Conservation (phyloP, 768 basidiomycete species). For the Gelatoporia subvermispora region DNA sequence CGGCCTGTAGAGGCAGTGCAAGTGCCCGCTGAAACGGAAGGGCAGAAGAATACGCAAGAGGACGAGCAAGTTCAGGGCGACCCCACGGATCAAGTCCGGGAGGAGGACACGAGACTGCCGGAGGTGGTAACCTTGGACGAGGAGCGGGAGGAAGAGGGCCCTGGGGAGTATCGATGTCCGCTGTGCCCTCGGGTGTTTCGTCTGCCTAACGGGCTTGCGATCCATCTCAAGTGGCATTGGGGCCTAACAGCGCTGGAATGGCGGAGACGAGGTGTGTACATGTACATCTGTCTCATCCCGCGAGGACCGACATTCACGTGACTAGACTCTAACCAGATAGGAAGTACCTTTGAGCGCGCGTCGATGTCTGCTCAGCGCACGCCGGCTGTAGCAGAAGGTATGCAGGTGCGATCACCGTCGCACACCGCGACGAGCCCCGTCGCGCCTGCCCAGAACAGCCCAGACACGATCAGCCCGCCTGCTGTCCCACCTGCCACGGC, state of each 20-base stretch:
- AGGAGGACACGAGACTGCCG: neutral
- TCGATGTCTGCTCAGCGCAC: conserved; percentile 6
- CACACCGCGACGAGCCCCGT: too few relatives aligned
- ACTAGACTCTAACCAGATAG: conserved; percentile 9
- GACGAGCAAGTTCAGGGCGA: too few relatives aligned
- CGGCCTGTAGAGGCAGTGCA: too few relatives aligned
- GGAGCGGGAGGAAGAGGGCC: neutral
- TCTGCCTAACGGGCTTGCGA: conserved; percentile 11
- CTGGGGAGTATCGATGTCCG: conserved; percentile 6
- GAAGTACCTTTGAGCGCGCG: conserved; percentile 7
- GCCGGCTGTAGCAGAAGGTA: neutral
- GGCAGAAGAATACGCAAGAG: too few relatives aligned
- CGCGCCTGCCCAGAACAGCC: too few relatives aligned
- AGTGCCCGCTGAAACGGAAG: too few relatives aligned
- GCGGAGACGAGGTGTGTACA: conserved; percentile 9
- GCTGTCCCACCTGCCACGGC: neutral
- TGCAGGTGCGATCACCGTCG: neutral
- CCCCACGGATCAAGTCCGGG: neutral
- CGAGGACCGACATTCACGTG: neutral
- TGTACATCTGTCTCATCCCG: neutral
- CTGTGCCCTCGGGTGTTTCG: conserved; percentile 13
- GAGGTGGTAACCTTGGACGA: too few relatives aligned
- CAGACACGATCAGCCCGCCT: neutral
- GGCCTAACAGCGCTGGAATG: conserved; percentile 10
- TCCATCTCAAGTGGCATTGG: conserved; percentile 19